Conservation (phyloP, 768 basidiomycete genomes). For the Sarcomyxa edulis region DNA sequence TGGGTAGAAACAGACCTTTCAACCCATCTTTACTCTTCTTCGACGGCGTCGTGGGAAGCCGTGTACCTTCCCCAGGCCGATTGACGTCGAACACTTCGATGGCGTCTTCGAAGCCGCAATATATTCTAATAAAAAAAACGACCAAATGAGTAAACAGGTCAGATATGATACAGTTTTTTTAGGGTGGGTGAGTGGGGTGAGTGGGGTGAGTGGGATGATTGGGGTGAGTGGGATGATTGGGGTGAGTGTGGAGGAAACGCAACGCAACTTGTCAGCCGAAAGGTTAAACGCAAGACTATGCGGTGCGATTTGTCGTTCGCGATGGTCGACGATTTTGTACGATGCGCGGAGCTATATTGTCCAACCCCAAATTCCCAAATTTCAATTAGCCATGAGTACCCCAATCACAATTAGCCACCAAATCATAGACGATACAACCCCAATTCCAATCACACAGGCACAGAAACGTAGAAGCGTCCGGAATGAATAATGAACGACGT, state of each 20-base stretch:
- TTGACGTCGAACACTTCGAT: conserved; percentile 53
- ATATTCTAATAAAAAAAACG: conserved; percentile 44
- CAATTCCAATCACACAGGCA: no score
- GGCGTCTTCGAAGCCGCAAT: conserved; percentile 45
- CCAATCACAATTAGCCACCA: conserved; percentile 3
- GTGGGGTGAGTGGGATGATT: no score
- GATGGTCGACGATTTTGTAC: conserved; percentile 88
- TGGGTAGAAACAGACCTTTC: conserved; percentile 53
- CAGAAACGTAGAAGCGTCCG: background rate
- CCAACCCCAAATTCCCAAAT: no score
- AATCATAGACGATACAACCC: background rate
- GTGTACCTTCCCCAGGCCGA: conserved; percentile 66
- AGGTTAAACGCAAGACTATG: conserved; percentile 78
- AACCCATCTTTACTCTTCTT: conserved; percentile 81
- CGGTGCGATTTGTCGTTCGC: conserved; percentile 88
- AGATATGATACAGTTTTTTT: no score
- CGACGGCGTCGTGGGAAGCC: conserved; percentile 65
- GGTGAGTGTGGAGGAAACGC: no score
- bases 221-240: no score
- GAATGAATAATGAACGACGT: conserved; percentile 15
- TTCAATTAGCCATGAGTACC: conserved; percentile 1
- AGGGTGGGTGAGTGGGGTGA: no score
- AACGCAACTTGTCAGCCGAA: conserved; percentile 66
- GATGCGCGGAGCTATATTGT: conserved; percentile 82
- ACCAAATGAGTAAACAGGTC: background rate